phyloP scores from a whole-genome alignment of 148 eudicot genomes.

The Rhododendron vialii region DNA sequence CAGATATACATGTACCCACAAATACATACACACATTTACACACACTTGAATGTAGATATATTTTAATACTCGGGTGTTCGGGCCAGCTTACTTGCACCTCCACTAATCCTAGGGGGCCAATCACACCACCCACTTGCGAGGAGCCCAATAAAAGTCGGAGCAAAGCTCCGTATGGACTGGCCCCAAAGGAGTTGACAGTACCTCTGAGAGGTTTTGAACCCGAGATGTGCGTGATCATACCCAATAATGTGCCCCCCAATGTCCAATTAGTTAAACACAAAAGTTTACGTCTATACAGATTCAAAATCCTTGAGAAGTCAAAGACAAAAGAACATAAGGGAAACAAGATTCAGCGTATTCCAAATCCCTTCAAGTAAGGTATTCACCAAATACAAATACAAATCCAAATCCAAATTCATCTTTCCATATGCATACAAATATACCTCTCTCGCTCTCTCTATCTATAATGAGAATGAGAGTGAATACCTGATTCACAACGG shows the following conservation, averaged over 20 bases:
- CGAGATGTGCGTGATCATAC: background rate
- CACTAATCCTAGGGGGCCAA: background rate
- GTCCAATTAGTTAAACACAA: background rate
- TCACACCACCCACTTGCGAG: background rate
- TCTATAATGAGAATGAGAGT: slow-evolving; percentile 8
- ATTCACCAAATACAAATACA: background rate
- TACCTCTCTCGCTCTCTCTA: background rate
- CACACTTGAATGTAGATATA: background rate
- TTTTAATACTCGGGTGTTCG: background rate
- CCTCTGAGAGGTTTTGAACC: background rate
- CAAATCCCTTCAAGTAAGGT: background rate
- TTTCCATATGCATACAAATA: background rate
- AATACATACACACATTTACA: background rate
- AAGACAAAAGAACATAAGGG: background rate
- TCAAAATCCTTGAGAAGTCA: background rate
- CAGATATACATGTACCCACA: background rate
- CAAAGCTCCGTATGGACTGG: background rate
- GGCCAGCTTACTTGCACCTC: too few relatives aligned
- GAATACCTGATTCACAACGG: slow-evolving; percentile 10
- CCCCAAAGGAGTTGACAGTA: background rate
- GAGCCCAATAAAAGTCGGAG: too few relatives aligned
- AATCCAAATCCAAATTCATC: background rate
- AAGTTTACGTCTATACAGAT: background rate
- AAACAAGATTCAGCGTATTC: background rate
- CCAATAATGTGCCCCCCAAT: background rate